Evolutionary conservation across 2,329 filamentous ascomycete genomes (phyloP).

Genomic region (Blastomyces gilchristii): DNA sequence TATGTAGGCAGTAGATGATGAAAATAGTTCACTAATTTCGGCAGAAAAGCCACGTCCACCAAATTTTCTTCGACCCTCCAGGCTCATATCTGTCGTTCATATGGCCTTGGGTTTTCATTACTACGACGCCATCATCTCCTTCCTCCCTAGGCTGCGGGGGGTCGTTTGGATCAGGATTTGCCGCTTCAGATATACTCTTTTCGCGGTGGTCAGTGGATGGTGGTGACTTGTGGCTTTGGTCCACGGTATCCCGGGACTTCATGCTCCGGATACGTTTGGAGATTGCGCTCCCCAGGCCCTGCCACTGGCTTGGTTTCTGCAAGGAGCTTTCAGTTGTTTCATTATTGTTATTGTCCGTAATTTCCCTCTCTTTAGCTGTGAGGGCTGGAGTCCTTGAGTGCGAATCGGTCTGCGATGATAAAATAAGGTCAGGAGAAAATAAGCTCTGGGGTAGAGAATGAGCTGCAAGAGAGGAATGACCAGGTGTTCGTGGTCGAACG

Average conservation of each 20-base stretch:
- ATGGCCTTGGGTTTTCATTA: background rate
- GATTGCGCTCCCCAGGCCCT: conserved; percentile 11
- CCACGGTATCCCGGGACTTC: conserved; percentile 8
- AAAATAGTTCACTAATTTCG: background rate
- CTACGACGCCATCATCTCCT: background rate
- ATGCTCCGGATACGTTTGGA: conserved; percentile 11
- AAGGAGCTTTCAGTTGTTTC: background rate
- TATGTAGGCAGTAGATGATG: background rate
- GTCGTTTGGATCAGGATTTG: background rate
- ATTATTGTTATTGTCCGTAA: conserved; percentile 9
- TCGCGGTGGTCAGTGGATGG: background rate
- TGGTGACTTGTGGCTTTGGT: background rate
- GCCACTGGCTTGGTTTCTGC: conserved; percentile 10
- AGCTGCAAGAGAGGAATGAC: conserved; percentile 2
- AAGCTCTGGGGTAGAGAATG: conserved; percentile 3
- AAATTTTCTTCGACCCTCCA: background rate
- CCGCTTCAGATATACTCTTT: background rate
- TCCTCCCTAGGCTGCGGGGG: background rate
- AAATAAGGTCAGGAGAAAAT: conserved; percentile 7
- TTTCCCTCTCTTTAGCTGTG: conserved; percentile 13
- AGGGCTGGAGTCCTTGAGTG: conserved; percentile 17
- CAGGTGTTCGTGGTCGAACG: background rate
- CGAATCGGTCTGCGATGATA: conserved; percentile 11
- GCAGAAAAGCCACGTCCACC: conserved; percentile 6
- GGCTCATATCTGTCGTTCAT: background rate